Evolutionary conservation across 495 filamentous ascomycete species (phyloP).

Genomic region (Talaromyces borbonicus): DNA sequence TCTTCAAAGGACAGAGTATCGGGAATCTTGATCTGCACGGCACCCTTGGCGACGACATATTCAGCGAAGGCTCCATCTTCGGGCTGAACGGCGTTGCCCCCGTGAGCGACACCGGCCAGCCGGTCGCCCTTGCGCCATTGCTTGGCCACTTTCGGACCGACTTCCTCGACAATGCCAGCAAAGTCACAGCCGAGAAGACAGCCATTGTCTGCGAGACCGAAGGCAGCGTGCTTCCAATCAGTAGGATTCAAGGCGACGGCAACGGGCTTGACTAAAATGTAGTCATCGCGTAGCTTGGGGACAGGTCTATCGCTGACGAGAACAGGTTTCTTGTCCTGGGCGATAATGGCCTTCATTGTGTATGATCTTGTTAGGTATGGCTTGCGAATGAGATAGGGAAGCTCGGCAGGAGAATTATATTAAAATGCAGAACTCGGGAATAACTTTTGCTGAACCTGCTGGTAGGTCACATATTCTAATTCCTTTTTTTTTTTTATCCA

Average conservation of each 20-base stretch:
- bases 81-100: constrained; percentile 1
- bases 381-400: too few relatives aligned
- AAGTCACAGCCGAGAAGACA: constrained; percentile 30
- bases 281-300: constrained; percentile 13
- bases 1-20: constrained; percentile 17
- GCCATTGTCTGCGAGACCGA: neutral
- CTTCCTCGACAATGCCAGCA: constrained; percentile 28
- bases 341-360: neutral
- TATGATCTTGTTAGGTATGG: too few relatives aligned
- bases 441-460: too few relatives aligned
- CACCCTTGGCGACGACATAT: constrained; percentile 14
- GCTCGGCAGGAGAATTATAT: too few relatives aligned
- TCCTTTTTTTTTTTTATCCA: neutral
- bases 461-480: too few relatives aligned
- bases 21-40: constrained; percentile 25
- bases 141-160: constrained; percentile 9
- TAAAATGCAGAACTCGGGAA: too few relatives aligned
- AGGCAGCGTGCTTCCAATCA: constrained; percentile 33
- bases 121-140: constrained; percentile 4
- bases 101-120: constrained; percentile 5
- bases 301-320: constrained; percentile 6
- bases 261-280: constrained; percentile 20
- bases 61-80: constrained; percentile 33
- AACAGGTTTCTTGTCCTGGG: neutral
- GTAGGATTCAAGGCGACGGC: constrained; percentile 38